Conservation (phyloP, 1,284 basidiomycete genomes). For the Chiua sp. region DNA sequence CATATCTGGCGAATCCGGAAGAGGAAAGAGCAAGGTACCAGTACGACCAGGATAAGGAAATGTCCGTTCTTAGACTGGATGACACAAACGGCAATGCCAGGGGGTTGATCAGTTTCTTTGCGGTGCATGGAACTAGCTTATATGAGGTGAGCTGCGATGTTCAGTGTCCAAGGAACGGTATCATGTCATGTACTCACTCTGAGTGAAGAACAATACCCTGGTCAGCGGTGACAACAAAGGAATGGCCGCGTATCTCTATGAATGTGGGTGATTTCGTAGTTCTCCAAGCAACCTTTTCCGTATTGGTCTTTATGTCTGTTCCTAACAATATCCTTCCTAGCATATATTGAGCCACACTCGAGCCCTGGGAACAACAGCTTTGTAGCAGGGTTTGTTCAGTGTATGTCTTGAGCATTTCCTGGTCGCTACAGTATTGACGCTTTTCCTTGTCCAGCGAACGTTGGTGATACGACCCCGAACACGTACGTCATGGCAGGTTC, state of each 20-base stretch:
- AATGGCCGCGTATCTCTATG: conserved; percentile 81
- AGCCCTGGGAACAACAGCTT: conserved; percentile 75
- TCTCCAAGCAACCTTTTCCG: background rate
- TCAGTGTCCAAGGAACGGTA: background rate
- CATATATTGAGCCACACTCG: conserved; percentile 62
- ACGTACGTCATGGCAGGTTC: conserved; percentile 53
- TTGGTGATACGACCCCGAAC: conserved; percentile 80
- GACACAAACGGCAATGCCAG: conserved; percentile 59
- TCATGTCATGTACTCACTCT: background rate
- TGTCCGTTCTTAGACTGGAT: conserved; percentile 70
- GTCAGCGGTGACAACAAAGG: conserved; percentile 83
- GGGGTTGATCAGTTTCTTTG: conserved; percentile 78
- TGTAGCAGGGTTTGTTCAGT: conserved; percentile 78
- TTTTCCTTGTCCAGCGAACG: conserved; percentile 56
- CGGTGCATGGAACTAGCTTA: conserved; percentile 82
- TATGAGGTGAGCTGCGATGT: conserved; percentile 58
- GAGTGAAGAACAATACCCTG: conserved; percentile 72
- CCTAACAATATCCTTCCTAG: conserved; percentile 37
- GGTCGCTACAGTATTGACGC: conserved; percentile 1
- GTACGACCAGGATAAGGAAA: conserved; percentile 74
- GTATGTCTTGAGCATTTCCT: conserved; percentile 40
- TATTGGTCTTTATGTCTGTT: background rate
- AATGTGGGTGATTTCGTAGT: conserved; percentile 47
- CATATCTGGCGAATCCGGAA: conserved; percentile 75
- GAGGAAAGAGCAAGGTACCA: conserved; percentile 69